Percentiles rank a stretch among this genome's conserved stretches.
phyloP scores from a whole-genome alignment of 331 rosid genomes.

The Phaseolus coccineus region DNA sequence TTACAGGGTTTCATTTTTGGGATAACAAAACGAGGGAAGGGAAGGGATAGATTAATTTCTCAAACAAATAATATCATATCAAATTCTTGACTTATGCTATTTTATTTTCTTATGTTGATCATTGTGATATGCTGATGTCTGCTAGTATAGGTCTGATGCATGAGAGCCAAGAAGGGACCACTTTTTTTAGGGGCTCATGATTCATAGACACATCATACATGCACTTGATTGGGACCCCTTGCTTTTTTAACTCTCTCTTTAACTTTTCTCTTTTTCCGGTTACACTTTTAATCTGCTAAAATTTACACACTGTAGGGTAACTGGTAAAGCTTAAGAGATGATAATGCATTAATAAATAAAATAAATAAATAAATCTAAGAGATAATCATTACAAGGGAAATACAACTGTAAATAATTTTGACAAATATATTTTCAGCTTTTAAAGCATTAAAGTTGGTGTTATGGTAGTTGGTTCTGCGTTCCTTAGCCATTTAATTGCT shows the following conservation, averaged over 20 bases:
- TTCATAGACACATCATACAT: conserved; percentile 57
- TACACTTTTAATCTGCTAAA: conserved; percentile 34
- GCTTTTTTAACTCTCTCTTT: conserved; percentile 44
- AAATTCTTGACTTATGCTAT: conserved; percentile 1
- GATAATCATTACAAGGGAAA: conserved; percentile 19
- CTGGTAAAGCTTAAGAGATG: conserved; percentile 32
- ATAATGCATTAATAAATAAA: neutral
- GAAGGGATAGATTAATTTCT: neutral
- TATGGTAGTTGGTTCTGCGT: conserved; percentile 83
- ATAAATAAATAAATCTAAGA: neutral
- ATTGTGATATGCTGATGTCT: conserved; percentile 46
- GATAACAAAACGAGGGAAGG: conserved; percentile 26
- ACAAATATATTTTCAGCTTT: conserved; percentile 29
- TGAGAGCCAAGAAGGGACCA: conserved; percentile 56
- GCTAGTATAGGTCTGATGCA: conserved; percentile 52
- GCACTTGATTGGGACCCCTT: conserved; percentile 53
- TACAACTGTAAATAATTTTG: conserved; percentile 11
- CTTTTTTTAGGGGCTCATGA: conserved; percentile 47
- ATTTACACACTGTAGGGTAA: conserved; percentile 5
- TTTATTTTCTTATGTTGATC: conserved; percentile 35
- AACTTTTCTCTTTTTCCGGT: conserved; percentile 30
- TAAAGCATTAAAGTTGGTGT: conserved; percentile 71
- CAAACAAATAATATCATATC: too few species aligned
- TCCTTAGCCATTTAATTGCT: conserved; percentile 76
- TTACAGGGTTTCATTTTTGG: conserved; percentile 1